Evolutionary conservation across 257 asterid species (phyloP).

Genomic region (Solanum corneliomulleri): DNA sequence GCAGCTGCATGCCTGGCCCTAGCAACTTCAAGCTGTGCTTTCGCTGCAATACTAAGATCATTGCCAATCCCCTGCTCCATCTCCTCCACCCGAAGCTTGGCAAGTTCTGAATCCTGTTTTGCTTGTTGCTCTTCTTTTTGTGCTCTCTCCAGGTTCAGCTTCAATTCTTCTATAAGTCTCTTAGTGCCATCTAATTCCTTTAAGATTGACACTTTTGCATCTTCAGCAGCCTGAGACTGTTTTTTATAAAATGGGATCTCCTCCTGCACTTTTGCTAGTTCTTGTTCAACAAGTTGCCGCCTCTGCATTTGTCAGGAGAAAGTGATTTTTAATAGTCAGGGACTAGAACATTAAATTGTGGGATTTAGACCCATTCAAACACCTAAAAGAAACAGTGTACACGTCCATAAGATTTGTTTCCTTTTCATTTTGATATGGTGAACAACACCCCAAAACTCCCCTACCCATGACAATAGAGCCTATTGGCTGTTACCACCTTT

Average conservation of each 20-base stretch:
- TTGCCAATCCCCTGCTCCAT: constrained; percentile 84
- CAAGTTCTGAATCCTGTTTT: constrained; percentile 89
- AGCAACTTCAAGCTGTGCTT: constrained; percentile 96
- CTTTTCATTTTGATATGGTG: neutral
- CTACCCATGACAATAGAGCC: neutral
- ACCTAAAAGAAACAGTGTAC: neutral
- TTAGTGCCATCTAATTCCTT: constrained; percentile 75
- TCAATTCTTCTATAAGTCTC: constrained; percentile 75
- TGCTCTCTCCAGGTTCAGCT: constrained; percentile 83
- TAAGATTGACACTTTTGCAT: constrained; percentile 49
- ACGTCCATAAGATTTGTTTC: neutral
- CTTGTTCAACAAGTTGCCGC: constrained; percentile 70
- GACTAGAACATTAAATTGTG: neutral
- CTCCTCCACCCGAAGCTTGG: constrained; percentile 79
- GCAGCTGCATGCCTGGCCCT: constrained; percentile 74
- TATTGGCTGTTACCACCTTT: neutral
- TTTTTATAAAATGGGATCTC: constrained; percentile 69
- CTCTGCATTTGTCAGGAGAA: constrained; percentile 40
- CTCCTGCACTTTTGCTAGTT: constrained; percentile 66
- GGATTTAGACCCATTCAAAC: neutral
- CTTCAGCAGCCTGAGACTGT: constrained; percentile 65
- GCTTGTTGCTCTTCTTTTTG: constrained; percentile 91
- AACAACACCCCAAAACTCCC: neutral
- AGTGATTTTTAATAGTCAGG: neutral
- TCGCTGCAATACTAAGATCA: constrained; percentile 80